Base-by-base conservation (phyloP, 139 green algal genomes). In the Coelastrella sp. region DNA sequence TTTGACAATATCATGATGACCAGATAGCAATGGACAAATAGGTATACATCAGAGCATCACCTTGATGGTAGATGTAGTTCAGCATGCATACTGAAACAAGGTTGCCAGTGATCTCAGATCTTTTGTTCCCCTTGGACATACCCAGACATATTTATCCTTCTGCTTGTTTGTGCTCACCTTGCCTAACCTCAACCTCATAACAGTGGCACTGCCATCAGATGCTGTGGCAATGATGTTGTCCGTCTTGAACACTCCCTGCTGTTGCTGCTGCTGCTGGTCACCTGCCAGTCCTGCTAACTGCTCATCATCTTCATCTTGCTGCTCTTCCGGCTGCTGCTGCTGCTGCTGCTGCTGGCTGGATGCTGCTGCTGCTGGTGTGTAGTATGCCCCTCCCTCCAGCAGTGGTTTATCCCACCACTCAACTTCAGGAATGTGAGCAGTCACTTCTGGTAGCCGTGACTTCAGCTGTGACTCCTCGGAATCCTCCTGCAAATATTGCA, bases 351-450 rank as follows among this genome's bases (percentile, higher is more conserved):
- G 27, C 64, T 60, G 63, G 23, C 34, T 32, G 23, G 72, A 27
- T 51, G 66, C 66, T 51, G 34, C 66, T 74, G 66, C 35, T 74
- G 66, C 11, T 74, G 66, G 4, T 45, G 34, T 50, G 11, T 90
- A 91, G 67, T 96, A 96, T 34, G 48, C 90, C 13, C 81, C 89
- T 15, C 84, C 85, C 0, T 81, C 85, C 81, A 98, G 86, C 35
- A 98, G 88, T 15, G 82, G 81, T 13, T 84, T 90, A 71, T 95
- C 93, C 93, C 92, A 97, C 95, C 95, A 98, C 86, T 98, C 95
- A 69, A 98, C 92, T 1, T 93, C 93, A 0, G 95, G 95, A 0
- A 41, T 30, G 2, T 32, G 48, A 27, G 67, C 67, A 30, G 45
- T 94, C 78, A 97, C 89, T 1, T 94, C 93, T 3, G 95, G 95